Conservation (phyloP, 169 alveolate species). For the Babesia ovis region DNA sequence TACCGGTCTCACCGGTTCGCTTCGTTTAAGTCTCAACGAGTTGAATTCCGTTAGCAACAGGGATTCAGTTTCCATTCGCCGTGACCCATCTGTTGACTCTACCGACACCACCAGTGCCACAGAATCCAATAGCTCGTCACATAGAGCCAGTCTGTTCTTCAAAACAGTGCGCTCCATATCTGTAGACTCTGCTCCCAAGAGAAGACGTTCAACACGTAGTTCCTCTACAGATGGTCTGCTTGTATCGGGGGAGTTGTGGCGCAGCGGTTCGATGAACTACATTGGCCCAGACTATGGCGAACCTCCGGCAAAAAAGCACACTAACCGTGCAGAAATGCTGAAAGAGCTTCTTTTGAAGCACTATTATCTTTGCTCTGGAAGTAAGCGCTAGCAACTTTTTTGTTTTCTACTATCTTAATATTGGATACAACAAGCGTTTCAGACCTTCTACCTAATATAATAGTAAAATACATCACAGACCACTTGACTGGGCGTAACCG, state of each 20-base stretch:
- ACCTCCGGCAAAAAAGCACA: background rate
- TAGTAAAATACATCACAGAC: too few species aligned
- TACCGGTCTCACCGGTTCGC: conserved; percentile 19
- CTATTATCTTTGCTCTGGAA: conserved; percentile 7
- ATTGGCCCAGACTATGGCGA: conserved; percentile 20
- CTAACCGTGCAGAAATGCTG: background rate
- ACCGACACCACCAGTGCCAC: background rate
- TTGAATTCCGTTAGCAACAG: background rate
- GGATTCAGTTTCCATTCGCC: background rate
- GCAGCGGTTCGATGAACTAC: conserved; percentile 21
- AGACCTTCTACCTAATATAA: too few species aligned
- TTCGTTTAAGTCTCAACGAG: background rate
- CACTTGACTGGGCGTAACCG: too few species aligned
- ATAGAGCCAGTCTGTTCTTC: background rate
- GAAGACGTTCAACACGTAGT: background rate
- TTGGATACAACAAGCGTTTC: too few species aligned
- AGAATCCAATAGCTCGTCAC: background rate
- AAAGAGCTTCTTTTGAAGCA: conserved; percentile 12
- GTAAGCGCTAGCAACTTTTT: too few species aligned
- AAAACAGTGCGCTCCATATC: background rate
- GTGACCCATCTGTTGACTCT: background rate
- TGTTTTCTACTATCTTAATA: too few species aligned
- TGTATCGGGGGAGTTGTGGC: conserved; percentile 15
- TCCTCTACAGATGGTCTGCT: background rate
- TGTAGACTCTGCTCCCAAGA: background rate